These are phyloP conservation scores for Malus hybrid DNA, from an alignment of 331 rosid genomes.

Conservation along the genomic window DNA sequence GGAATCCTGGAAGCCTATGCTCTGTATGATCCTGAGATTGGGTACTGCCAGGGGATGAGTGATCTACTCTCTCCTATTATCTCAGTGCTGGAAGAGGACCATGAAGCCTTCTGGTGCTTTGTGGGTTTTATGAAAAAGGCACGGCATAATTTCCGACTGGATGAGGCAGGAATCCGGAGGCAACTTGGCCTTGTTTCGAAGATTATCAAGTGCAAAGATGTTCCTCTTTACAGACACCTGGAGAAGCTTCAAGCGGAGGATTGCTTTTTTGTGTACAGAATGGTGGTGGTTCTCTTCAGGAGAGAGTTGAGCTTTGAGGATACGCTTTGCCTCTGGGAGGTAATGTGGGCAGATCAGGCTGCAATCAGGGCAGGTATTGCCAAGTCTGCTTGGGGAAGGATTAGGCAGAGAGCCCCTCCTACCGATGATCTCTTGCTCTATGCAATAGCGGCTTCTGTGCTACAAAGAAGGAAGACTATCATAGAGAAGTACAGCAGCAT, in stretches of 20 bases:
- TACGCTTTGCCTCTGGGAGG: conserved; percentile 90
- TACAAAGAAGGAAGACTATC: conserved; percentile 74
- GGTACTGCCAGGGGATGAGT: conserved; percentile 97
- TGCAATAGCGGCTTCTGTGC: conserved; percentile 79
- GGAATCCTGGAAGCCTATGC: conserved; percentile 93
- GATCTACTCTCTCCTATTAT: conserved; percentile 83
- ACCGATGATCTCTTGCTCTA: conserved; percentile 75
- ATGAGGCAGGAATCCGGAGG: conserved; percentile 83
- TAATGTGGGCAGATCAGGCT: conserved; percentile 96
- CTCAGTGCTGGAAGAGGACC: conserved; percentile 65
- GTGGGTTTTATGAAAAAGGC: conserved; percentile 95
- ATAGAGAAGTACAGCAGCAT: conserved; percentile 87
- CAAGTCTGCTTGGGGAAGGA: conserved; percentile 78
- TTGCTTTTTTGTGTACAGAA: conserved; percentile 87
- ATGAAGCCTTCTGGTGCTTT: conserved; percentile 94
- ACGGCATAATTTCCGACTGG: conserved; percentile 88
- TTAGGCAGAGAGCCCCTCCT: conserved; percentile 83
- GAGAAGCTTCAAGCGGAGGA: conserved; percentile 88
- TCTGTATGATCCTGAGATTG: conserved; percentile 77
- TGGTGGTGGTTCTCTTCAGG: conserved; percentile 90
- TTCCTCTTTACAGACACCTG: conserved; percentile 69
- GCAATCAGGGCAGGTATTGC: conserved; percentile 78
- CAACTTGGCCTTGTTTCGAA: conserved; percentile 73
- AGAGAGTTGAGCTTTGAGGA: conserved; percentile 86
- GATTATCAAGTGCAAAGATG: conserved; percentile 73